Conservation (phyloP, 1,284 basidiomycete genomes). For the Pisolithus thermaeus region DNA sequence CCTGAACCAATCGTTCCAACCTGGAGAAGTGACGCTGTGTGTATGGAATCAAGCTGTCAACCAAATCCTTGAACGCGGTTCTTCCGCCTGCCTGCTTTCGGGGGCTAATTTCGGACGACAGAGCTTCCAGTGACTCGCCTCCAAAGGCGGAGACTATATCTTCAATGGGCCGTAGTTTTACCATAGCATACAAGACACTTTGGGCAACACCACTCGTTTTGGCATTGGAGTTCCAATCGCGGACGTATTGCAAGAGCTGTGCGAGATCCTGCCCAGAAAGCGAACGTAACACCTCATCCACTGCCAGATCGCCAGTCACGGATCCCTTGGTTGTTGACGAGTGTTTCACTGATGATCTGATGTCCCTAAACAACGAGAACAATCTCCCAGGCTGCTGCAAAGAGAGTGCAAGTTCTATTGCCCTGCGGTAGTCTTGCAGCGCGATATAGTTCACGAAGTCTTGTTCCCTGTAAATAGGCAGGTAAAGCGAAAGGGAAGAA, state of each 20-base stretch:
- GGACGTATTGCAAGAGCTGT: conserved; percentile 76
- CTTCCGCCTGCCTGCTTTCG: conserved; percentile 25
- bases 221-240: conserved; percentile 92
- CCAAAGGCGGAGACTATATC: conserved; percentile 72
- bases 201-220: conserved; percentile 87
- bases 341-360: conserved; percentile 36
- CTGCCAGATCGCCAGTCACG: conserved; percentile 61
- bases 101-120: background rate
- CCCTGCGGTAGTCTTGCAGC: conserved; percentile 85
- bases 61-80: conserved; percentile 62
- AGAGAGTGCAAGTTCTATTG: conserved; percentile 85
- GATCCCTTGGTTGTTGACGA: conserved; percentile 19
- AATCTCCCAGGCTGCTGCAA: conserved; percentile 93
- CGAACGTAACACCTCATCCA: conserved; percentile 79
- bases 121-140: conserved; percentile 28
- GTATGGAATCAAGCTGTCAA: conserved; percentile 88
- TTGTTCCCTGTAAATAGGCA: conserved; percentile 67
- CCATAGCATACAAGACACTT: conserved; percentile 73
- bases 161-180: conserved; percentile 70
- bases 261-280: conserved; percentile 73
- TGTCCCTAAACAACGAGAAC: conserved; percentile 71
- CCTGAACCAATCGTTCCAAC: conserved; percentile 84
- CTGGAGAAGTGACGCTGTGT: conserved; percentile 87
- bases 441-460: conserved; percentile 89
- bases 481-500: conserved; percentile 5